Evolutionary conservation across 2,329 filamentous ascomycete species (phyloP).

Genomic region (Verticillium tricorpus): DNA sequence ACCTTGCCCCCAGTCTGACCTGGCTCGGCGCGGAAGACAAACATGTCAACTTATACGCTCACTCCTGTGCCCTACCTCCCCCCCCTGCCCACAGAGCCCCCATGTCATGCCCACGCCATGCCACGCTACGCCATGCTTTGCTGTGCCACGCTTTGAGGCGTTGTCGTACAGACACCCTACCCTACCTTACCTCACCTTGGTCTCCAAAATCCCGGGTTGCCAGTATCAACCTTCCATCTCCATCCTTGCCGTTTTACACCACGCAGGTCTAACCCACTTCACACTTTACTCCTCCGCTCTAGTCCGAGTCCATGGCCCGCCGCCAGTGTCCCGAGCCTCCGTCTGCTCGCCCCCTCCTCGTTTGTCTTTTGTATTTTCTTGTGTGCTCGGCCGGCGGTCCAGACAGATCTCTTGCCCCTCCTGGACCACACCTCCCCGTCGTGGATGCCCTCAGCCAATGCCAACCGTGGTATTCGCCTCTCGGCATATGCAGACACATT

Average conservation of each 20-base stretch:
- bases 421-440: slow-evolving; percentile 18
- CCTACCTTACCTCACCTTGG: not conserved
- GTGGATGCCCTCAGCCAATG: slow-evolving; percentile 25
- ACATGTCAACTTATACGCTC: not conserved
- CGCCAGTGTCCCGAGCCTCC: not conserved
- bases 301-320: slow-evolving; percentile 9
- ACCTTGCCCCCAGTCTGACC: not conserved
- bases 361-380: not conserved
- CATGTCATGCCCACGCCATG: not conserved
- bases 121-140: not conserved
- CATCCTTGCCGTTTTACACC: not conserved
- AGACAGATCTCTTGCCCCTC: slow-evolving; percentile 15
- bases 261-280: not conserved
- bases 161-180: not conserved
- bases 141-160: not conserved
- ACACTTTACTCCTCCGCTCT: slow-evolving; percentile 7
- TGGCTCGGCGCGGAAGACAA: not conserved
- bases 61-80: slow-evolving; percentile 3
- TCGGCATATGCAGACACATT: slow-evolving; percentile 34
- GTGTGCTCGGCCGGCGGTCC: slow-evolving; percentile 1
- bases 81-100: slow-evolving; percentile 13
- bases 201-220: not conserved
- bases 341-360: not conserved
- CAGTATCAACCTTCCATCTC: not conserved
- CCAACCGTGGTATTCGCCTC: slow-evolving; percentile 18